Evolutionary conservation across 805 yeast species (phyloP).

Genomic region (Ogataea trehalophila): DNA sequence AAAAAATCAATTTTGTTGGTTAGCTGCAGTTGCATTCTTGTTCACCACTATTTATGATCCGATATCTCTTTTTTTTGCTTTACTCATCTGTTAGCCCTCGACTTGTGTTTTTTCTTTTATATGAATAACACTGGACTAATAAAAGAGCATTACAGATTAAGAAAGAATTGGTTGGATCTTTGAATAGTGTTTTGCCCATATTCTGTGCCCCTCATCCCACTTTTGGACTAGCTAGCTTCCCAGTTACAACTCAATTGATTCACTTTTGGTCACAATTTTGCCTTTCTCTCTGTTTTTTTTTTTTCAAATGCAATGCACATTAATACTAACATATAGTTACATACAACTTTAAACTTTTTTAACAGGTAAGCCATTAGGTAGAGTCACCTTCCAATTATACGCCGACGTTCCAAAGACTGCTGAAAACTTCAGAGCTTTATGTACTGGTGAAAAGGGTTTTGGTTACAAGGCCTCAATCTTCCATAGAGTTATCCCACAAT

Average conservation of each 20-base stretch:
- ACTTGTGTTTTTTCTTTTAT: neutral
- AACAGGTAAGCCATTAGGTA: slow-evolving; percentile 36
- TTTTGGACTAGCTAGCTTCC: neutral
- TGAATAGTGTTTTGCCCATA: neutral
- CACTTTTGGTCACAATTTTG: neutral
- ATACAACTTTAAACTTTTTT: neutral
- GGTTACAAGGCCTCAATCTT: slow-evolving; percentile 83
- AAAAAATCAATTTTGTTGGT: neutral
- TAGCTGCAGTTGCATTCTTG: neutral
- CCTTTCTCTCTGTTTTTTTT: neutral
- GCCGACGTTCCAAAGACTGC: slow-evolving; percentile 83
- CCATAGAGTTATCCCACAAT: slow-evolving; percentile 96
- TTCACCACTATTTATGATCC: neutral
- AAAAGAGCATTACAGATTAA: too few species aligned
- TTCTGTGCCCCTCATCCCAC: neutral
- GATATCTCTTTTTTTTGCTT: neutral
- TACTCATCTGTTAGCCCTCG: neutral
- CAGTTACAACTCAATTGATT: neutral
- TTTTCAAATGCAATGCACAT: neutral
- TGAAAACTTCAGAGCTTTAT: slow-evolving; percentile 75
- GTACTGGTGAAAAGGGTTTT: slow-evolving; percentile 91
- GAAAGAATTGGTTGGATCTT: neutral
- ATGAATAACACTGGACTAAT: too few species aligned
- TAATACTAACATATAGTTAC: neutral
- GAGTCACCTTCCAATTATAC: slow-evolving; percentile 82